Evolutionary conservation across 2,329 filamentous ascomycete genomes (phyloP).

Genomic region (Cryphonectria nitschkei): DNA sequence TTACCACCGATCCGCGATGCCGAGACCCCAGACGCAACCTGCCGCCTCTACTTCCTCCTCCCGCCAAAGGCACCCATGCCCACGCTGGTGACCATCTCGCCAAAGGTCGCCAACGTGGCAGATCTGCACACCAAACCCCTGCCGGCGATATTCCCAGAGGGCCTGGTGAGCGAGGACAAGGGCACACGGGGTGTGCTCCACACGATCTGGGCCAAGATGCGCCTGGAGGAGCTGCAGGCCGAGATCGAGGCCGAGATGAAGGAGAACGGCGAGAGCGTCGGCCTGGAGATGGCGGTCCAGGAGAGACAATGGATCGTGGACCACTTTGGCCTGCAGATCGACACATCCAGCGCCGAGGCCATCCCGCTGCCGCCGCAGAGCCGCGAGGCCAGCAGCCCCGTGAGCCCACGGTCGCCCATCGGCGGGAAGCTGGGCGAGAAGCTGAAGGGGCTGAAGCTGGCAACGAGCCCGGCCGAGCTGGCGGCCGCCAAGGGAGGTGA

Average conservation of each 20-base stretch:
- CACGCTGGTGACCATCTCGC: conserved; percentile 68
- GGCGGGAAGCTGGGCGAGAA: conserved; percentile 78
- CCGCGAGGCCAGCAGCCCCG: conserved; percentile 35
- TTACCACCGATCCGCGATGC: conserved; percentile 69
- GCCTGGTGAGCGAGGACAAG: conserved; percentile 68
- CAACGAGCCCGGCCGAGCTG: conserved; percentile 71
- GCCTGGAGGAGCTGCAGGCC: conserved; percentile 72
- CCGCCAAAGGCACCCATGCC: conserved; percentile 74
- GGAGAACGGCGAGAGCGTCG: conserved; percentile 79
- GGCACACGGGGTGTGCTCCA: conserved; percentile 84
- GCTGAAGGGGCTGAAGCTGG: conserved; percentile 76
- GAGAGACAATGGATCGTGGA: conserved; percentile 85
- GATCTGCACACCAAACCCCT: conserved; percentile 74
- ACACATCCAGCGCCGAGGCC: conserved; percentile 37
- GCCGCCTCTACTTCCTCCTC: conserved; percentile 77
- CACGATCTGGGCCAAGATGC: conserved; percentile 86
- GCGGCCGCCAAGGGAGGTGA: conserved; percentile 57
- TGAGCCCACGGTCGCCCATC: conserved; percentile 59
- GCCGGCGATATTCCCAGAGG: conserved; percentile 83
- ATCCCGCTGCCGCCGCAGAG: conserved; percentile 31
- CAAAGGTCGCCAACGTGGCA: conserved; percentile 40
- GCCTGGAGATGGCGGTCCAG: conserved; percentile 79
- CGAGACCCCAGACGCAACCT: conserved; percentile 51
- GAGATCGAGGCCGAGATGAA: conserved; percentile 78
- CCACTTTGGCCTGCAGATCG: conserved; percentile 69